Conservation (phyloP, 192 early-diverging fungal species). For the Linnemannia exigua region DNA sequence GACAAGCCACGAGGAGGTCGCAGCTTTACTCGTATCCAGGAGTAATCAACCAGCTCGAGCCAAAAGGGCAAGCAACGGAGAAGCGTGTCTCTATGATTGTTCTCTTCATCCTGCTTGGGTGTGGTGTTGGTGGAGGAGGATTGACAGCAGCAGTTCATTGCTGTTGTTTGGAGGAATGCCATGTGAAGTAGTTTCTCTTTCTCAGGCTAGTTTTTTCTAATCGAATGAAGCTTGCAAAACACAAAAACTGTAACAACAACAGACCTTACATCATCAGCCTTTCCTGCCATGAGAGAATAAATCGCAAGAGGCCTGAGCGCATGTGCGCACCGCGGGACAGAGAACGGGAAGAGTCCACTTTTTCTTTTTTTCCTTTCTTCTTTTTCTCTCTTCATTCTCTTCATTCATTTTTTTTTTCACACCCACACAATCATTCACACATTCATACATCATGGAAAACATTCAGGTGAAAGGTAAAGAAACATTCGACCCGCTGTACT, state of each 20-base stretch:
- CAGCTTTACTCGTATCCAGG: constrained; percentile 78
- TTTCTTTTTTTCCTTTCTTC: neutral
- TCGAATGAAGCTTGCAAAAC: neutral
- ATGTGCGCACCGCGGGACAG: neutral
- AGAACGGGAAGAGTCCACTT: neutral
- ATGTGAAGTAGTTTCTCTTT: neutral
- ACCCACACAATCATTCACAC: neutral
- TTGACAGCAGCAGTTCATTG: neutral
- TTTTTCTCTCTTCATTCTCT: neutral
- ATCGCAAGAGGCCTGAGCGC: neutral
- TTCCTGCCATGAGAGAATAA: neutral
- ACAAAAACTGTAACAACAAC: neutral
- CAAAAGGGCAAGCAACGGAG: neutral
- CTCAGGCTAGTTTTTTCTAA: neutral
- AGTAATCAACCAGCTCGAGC: constrained; percentile 9
- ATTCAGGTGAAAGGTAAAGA: constrained; percentile 39
- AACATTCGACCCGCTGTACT: neutral
- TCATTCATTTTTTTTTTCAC: neutral
- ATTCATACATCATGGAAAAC: constrained; percentile 29
- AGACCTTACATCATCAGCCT: neutral
- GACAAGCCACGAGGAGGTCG: constrained; percentile 81
- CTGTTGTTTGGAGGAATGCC: neutral
- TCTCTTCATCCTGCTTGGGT: neutral
- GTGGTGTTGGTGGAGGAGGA: neutral
- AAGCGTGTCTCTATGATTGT: neutral